phyloP scores from a whole-genome alignment of 345 rosid genomes.

The Psidium friedrichsthalianum region DNA sequence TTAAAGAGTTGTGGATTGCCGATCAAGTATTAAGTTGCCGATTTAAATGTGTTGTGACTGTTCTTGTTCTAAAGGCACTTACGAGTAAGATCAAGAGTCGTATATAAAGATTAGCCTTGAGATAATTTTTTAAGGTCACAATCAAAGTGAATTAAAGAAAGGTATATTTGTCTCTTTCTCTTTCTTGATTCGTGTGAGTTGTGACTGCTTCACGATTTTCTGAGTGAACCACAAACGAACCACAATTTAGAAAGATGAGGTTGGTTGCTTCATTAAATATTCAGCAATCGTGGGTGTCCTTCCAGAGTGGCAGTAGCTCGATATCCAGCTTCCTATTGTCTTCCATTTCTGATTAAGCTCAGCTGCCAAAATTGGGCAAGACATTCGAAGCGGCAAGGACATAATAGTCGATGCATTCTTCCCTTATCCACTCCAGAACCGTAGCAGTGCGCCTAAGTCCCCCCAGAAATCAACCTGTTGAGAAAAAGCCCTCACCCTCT shows the following conservation, averaged over 20 bases:
- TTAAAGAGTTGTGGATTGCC: too few relatives aligned
- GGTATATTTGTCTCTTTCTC: too few relatives aligned
- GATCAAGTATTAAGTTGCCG: too few relatives aligned
- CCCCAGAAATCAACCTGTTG: conserved; percentile 21
- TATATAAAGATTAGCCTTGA: too few relatives aligned
- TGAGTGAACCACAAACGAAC: background rate
- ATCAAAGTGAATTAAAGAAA: too few relatives aligned
- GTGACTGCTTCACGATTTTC: background rate
- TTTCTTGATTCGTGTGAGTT: too few relatives aligned
- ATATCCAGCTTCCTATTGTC: conserved; percentile 1
- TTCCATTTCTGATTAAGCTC: conserved; percentile 29
- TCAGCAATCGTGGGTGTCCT: background rate
- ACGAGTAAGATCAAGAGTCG: too few relatives aligned
- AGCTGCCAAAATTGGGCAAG: conserved; percentile 36
- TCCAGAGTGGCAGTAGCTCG: background rate
- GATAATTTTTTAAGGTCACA: too few relatives aligned
- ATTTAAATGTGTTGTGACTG: too few relatives aligned
- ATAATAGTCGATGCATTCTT: conserved; percentile 51
- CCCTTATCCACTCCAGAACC: conserved; percentile 75
- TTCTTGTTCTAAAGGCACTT: too few relatives aligned
- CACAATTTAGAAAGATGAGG: background rate
- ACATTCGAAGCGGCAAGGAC: conserved; percentile 55
- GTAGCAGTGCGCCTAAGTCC: conserved; percentile 28
- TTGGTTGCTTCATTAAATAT: background rate
- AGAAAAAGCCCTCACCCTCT: background rate